Percentiles rank a stretch among this genome's conserved stretches.
Conservation (phyloP, 2,329 filamentous ascomycete species). For the Botryotinia globosa region DNA sequence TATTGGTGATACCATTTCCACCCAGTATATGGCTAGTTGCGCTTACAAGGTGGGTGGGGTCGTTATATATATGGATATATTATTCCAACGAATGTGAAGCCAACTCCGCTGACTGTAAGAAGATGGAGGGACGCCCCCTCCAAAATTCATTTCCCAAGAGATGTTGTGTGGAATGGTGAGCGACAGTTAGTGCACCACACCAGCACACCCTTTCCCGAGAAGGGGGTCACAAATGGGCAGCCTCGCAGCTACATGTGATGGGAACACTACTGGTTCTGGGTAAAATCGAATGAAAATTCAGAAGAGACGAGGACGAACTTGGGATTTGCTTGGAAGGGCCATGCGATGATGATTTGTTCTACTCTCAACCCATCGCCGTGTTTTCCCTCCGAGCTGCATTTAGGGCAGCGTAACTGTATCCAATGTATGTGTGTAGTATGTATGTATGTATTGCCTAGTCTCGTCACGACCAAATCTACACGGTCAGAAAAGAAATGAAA, state of each 20-base stretch:
- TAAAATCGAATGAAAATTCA: not conserved
- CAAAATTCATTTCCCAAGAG: not conserved
- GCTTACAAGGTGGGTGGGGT: constrained; percentile 10
- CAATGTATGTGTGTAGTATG: not conserved
- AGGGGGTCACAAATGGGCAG: constrained; percentile 15
- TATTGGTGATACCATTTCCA: not conserved
- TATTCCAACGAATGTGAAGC: not conserved
- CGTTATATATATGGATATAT: not conserved
- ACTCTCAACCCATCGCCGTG: not conserved
- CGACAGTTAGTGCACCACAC: not conserved
- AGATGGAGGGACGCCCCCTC: not conserved
- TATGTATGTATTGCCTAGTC: not conserved
- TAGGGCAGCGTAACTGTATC: not conserved
- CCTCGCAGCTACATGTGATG: not conserved
- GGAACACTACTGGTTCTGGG: not conserved
- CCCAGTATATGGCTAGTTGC: not conserved
- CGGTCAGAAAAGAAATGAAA: not conserved
- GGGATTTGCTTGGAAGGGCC: not conserved
- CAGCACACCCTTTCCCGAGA: not conserved
- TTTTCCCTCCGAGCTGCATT: constrained; percentile 1
- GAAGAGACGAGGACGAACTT: not conserved
- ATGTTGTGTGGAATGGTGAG: not conserved
- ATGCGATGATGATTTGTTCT: not conserved
- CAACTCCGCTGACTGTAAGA: constrained; percentile 13
- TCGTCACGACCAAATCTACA: not conserved